Base-by-base conservation (phyloP, 495 filamentous ascomycete genomes). In the Penicillium manginii region DNA sequence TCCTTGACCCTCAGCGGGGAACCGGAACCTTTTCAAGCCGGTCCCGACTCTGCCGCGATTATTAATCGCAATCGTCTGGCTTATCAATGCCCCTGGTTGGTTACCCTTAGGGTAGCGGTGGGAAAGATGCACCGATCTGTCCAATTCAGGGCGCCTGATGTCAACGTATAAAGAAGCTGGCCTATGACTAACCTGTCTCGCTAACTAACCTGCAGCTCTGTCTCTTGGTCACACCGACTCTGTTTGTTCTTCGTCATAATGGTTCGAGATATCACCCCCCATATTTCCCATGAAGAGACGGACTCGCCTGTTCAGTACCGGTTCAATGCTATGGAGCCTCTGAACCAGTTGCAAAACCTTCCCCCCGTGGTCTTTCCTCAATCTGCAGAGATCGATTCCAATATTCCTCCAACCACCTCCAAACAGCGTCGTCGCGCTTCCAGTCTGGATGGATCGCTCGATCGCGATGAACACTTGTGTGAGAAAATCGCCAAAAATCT, bases 401-500 rank as follows among this genome's bases (percentile, higher is more conserved):
- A 10, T 15, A 26, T 52, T 1, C 49, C 67, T 17, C 61, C 69
- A 10, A 58, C 22, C n/a, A 72, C 65, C 9, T 61, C 65, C 3
- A 40, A 50, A 17, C 46, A 57, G 26, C 62, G 69, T 12, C 63
- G 60, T 29, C 65, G 52, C 5, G 65, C 60, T 4, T 70, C 69
- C 5, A 62, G 42, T 10, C 22, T 57, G n/a, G 39, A 50, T 4
- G 37, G 50, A 8, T 70, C 67, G 39, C 61, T 66, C 26, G 67
- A 72, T 46, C 55, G 58, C 22, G 67, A 68, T 65, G 56, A 52
- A 40, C 48, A 62, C 11, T 67, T 75, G 12, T 35, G 68, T 0
- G 71, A 67, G 26, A 72, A 69, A 50, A 52, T 73, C 15, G 22
- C 61, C 1, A 40, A 37, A 15, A 49, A 66, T 4, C 52, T 62